Percentiles rank a stretch among this genome's conserved stretches.
Evolutionary conservation across 169 alveolate genomes (phyloP).

Genomic region (Cystoisospora suis): DNA sequence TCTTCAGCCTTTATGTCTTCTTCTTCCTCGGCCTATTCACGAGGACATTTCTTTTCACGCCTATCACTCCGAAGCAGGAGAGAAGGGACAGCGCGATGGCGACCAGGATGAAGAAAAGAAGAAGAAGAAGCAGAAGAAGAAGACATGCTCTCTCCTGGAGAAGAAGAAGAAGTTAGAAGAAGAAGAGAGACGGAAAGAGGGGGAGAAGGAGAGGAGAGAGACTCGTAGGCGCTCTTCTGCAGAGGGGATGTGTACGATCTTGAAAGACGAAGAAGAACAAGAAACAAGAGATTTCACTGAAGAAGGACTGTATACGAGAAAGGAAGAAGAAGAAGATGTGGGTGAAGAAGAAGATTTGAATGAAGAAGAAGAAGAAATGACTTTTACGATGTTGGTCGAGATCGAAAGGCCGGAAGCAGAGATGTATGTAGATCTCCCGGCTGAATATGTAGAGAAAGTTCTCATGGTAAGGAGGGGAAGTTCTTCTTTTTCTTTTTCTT

Average conservation of each 20-base stretch:
- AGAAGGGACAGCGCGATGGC: background rate
- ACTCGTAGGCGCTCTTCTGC: background rate
- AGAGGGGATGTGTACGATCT: background rate
- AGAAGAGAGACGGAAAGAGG: background rate
- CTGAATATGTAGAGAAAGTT: background rate
- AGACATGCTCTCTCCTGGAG: background rate
- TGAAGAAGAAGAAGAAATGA: background rate
- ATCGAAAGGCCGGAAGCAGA: background rate
- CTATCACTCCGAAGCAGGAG: background rate
- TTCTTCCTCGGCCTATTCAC: background rate
- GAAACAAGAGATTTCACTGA: background rate
- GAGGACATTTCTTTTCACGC: background rate
- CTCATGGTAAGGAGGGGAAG: background rate
- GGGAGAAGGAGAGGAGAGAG: background rate
- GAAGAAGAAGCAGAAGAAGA: background rate
- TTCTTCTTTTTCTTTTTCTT: background rate
- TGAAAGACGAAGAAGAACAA: background rate
- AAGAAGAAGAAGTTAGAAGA: background rate
- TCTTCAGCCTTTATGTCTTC: background rate
- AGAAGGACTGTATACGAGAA: too few relatives aligned
- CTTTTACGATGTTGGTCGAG: background rate
- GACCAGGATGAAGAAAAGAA: background rate
- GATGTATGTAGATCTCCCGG: background rate
- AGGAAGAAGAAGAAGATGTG: background rate
- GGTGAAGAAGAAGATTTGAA: background rate